phyloP scores from a whole-genome alignment of 2,329 filamentous ascomycete species.

The Dothideomycetidae sp. region DNA sequence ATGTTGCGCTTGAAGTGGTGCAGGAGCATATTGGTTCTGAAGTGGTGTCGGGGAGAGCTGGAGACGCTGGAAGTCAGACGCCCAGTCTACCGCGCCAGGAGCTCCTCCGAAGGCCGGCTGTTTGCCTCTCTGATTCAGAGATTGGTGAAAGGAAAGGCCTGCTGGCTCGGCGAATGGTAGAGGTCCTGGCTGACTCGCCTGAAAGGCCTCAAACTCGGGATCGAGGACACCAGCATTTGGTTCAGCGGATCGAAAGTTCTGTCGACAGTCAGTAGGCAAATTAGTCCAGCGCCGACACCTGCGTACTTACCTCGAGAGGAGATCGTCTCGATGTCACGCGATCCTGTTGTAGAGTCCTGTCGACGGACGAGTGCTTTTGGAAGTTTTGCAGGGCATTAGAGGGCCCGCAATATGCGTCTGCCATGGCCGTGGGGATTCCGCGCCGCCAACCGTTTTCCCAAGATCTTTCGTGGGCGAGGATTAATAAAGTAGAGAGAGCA shows the following conservation, averaged over 20 bases:
- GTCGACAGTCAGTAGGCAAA: conserved; percentile 11
- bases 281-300: background rate
- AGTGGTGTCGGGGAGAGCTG: conserved; percentile 26
- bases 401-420: conserved; percentile 56
- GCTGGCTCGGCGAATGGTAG: conserved; percentile 23
- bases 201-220: conserved; percentile 56
- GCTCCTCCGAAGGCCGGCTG: conserved; percentile 16
- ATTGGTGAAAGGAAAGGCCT: conserved; percentile 24
- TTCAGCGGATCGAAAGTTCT: conserved; percentile 50
- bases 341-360: conserved; percentile 61
- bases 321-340: conserved; percentile 42
- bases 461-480: too few species aligned
- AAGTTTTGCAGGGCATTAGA: conserved; percentile 63
- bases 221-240: conserved; percentile 43
- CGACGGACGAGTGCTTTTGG: conserved; percentile 52
- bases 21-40: conserved; percentile 15
- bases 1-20: conserved; percentile 5
- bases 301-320: conserved; percentile 35
- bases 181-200: conserved; percentile 32
- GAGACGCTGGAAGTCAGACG: conserved; percentile 35
- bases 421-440: conserved; percentile 33
- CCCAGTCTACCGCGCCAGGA: conserved; percentile 29
- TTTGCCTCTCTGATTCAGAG: conserved; percentile 14
- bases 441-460: too few species aligned
- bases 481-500: background rate